These are phyloP conservation scores for Chaetomium sp. DNA, from an alignment of 2,329 filamentous ascomycete species.

Conservation along the genomic window DNA sequence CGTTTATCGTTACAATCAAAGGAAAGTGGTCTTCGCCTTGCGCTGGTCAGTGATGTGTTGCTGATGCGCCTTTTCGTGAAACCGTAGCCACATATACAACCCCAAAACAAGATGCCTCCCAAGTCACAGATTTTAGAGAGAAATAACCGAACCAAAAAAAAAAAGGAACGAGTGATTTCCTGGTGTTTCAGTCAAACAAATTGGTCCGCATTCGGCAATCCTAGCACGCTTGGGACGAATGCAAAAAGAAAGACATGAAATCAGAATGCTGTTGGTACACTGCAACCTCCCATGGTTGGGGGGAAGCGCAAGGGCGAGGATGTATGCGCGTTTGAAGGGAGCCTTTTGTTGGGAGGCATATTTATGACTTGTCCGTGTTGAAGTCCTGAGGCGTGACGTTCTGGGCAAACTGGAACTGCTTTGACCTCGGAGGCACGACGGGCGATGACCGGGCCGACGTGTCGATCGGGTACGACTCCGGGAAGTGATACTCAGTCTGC, in stretches of 20 bases:
- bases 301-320: background rate
- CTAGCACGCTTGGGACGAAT: background rate
- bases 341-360: background rate
- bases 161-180: background rate
- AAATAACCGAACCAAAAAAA: background rate
- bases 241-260: background rate
- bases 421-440: slow-evolving; percentile 41
- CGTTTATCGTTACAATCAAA: slow-evolving; percentile 30
- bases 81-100: slow-evolving; percentile 23
- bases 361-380: slow-evolving; percentile 32
- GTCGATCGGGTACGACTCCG: slow-evolving; percentile 45
- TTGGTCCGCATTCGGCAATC: slow-evolving; percentile 6
- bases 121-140: background rate
- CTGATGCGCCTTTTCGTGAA: slow-evolving; percentile 16
- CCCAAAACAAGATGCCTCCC: slow-evolving; percentile 9
- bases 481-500: slow-evolving; percentile 56
- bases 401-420: slow-evolving; percentile 50
- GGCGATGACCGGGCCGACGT: slow-evolving; percentile 44
- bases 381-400: slow-evolving; percentile 51
- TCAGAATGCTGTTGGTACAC: slow-evolving; percentile 27
- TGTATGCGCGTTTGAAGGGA: background rate
- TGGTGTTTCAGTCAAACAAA: background rate
- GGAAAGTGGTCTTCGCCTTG: slow-evolving; percentile 11
- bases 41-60: slow-evolving; percentile 3
- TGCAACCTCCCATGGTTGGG: background rate